Percentiles rank a stretch among this genome's conserved stretches.
phyloP scores from a whole-genome alignment of 305 asterid genomes.

The Rubia balearica region DNA sequence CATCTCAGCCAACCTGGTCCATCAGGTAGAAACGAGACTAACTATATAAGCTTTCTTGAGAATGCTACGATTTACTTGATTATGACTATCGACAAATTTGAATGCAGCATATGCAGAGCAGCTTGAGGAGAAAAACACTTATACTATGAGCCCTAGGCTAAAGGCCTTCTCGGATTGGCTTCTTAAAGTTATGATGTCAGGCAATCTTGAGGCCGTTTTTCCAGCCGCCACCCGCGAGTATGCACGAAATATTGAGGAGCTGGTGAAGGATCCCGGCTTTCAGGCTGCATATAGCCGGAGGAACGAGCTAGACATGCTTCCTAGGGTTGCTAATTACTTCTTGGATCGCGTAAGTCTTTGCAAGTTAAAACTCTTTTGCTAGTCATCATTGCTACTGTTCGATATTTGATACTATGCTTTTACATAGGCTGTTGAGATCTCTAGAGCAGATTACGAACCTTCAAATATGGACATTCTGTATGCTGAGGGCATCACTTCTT shows the following conservation, averaged over 20 bases:
- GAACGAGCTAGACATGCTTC: slow-evolving; percentile 55
- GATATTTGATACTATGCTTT: slow-evolving; percentile 12
- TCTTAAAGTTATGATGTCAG: slow-evolving; percentile 51
- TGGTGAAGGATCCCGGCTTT: slow-evolving; percentile 67
- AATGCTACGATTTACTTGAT: slow-evolving; percentile 3
- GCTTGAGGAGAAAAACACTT: slow-evolving; percentile 37
- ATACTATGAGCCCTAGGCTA: slow-evolving; percentile 52
- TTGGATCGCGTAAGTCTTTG: slow-evolving; percentile 47
- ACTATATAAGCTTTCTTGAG: not conserved
- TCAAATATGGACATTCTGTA: slow-evolving; percentile 74
- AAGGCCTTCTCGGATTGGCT: slow-evolving; percentile 71
- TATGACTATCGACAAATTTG: slow-evolving; percentile 22
- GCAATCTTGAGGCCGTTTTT: slow-evolving; percentile 70
- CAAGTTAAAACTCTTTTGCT: not conserved
- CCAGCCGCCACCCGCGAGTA: slow-evolving; percentile 86
- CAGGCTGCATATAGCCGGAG: slow-evolving; percentile 69
- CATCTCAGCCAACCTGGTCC: slow-evolving; percentile 48
- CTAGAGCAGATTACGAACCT: slow-evolving; percentile 68
- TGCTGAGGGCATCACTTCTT: slow-evolving; percentile 73
- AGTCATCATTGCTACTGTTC: not conserved
- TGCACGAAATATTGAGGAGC: slow-evolving; percentile 58
- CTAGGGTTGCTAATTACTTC: slow-evolving; percentile 82
- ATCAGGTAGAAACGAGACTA: slow-evolving; percentile 43
- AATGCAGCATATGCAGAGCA: slow-evolving; percentile 40
- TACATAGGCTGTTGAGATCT: slow-evolving; percentile 66